Evolutionary conservation across 1,139 yeast genomes (phyloP), one percentile per base, ranked within the genome.

Genomic region (Yamadazyma diddensiae): DNA sequence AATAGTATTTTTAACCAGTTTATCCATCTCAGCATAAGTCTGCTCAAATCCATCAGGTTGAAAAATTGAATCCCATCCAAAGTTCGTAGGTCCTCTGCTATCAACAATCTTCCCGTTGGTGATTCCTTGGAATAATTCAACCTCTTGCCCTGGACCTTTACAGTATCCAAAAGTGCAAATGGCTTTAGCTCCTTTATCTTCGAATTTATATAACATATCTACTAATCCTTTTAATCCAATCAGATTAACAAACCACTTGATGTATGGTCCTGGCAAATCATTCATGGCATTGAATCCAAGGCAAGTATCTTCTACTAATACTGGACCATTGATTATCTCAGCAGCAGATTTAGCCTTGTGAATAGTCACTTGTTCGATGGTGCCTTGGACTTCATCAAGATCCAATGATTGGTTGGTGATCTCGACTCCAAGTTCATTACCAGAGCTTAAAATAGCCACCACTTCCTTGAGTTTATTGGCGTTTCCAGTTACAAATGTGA

Each of bases 11-110:
- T 94, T 94, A 25, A 72, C 64, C 4, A 58, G 55, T 50, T 83
- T 84, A 36, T 74, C 79, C 92, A 94, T 79, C 59, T 92, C 97
- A n/a, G 97, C 97, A 54, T 83, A 86, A 0, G 97, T 90, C 53
- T 79, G 59, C 13, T 67, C 61, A 38, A 60, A 70, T 1, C 92
- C 94, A 23, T 63, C 61, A 3, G 98, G 97, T 60, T 81, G 73
- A 57, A 92, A 92, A 30, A 86, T 66, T 5, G 96, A 81, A 60
- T 92, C 97, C 95, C 97, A 94, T 3, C 99, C 98, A 55, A 94
- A 94, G 39, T 75, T 73, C 15, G 78, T 70, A 15, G 85, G 80
- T 3, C 97, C 95, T 46, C 94, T 63, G 35, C 87, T 74, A 11
- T 63, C 62, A 4, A 90, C 97, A 47, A 94, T 88, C 7, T 50